Percentiles rank a stretch among this genome's conserved stretches.
phyloP scores from a whole-genome alignment of 768 basidiomycete species.

The Cubamyces sp. region DNA sequence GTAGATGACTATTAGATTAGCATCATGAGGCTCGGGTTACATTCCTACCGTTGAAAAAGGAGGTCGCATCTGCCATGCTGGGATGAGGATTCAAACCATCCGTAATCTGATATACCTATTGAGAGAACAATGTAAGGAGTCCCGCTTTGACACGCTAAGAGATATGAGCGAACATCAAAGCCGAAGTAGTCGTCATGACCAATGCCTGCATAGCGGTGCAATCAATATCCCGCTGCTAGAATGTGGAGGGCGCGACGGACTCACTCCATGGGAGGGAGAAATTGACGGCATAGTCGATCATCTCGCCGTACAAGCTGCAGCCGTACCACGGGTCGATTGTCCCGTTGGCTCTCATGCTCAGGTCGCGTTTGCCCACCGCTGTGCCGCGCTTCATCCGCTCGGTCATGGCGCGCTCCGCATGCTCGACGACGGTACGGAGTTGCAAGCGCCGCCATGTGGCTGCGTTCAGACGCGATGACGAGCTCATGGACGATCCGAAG shows the following conservation, averaged over 20 bases:
- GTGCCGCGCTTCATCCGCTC: slow-evolving; percentile 24
- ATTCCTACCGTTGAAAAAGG: slow-evolving; percentile 67
- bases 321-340: slow-evolving; percentile 45
- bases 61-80: slow-evolving; percentile 50
- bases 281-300: slow-evolving; percentile 74
- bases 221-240: neutral
- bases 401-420: neutral
- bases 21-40: no score
- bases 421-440: neutral
- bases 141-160: no score
- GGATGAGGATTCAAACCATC: slow-evolving; percentile 50
- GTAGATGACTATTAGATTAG: neutral
- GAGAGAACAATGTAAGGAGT: no score
- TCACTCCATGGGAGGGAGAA: slow-evolving; percentile 65
- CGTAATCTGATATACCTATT: slow-evolving; percentile 34
- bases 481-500: neutral
- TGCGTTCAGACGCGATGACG: neutral
- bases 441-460: neutral
- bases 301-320: slow-evolving; percentile 65
- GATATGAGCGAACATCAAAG: slow-evolving; percentile 21
- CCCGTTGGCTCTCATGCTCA: slow-evolving; percentile 52
- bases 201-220: neutral
- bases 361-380: slow-evolving; percentile 51
- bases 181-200: slow-evolving; percentile 2
- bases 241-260: slow-evolving; percentile 15